Conservation (phyloP, 495 filamentous ascomycete genomes). For the Podospora appendiculata region DNA sequence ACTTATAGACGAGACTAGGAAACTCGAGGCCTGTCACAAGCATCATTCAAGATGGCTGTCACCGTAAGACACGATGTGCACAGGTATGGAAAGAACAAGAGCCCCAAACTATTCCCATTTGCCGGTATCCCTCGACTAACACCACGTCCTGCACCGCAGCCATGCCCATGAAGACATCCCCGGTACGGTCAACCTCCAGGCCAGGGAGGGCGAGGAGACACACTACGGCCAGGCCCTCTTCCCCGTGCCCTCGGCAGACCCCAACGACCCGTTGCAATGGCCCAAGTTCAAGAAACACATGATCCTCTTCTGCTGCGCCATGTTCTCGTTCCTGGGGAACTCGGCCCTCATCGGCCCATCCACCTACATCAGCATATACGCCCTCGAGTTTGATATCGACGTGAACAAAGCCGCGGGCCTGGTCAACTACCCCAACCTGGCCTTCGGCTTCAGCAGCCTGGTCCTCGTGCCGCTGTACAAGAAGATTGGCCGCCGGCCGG, state of each 20-base stretch:
- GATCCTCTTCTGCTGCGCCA: slow-evolving; percentile 44
- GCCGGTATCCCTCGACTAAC: neutral
- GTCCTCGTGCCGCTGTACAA: slow-evolving; percentile 53
- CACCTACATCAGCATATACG: slow-evolving; percentile 48
- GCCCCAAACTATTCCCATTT: neutral
- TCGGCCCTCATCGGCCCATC: slow-evolving; percentile 45
- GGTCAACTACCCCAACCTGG: slow-evolving; percentile 51
- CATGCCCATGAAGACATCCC: slow-evolving; percentile 55
- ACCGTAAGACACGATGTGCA: slow-evolving; percentile 3
- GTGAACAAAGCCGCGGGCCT: slow-evolving; percentile 43
- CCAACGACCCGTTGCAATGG: slow-evolving; percentile 56
- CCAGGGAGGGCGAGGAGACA: slow-evolving; percentile 49
- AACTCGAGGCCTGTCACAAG: too few relatives aligned
- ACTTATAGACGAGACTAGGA: too few relatives aligned
- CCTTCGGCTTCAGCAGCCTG: slow-evolving; percentile 49
- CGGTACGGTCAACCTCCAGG: slow-evolving; percentile 49
- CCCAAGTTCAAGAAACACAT: slow-evolving; percentile 46
- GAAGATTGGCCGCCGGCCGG: slow-evolving; percentile 52
- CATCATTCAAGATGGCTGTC: neutral
- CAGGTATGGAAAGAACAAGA: neutral
- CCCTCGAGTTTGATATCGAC: slow-evolving; percentile 42
- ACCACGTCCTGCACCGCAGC: slow-evolving; percentile 14
- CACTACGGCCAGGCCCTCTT: slow-evolving; percentile 53
- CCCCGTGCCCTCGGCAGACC: slow-evolving; percentile 51
- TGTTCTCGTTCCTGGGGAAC: slow-evolving; percentile 53